Evolutionary conservation across 768 basidiomycete species (phyloP).

Genomic region (Ramaria sp.): DNA sequence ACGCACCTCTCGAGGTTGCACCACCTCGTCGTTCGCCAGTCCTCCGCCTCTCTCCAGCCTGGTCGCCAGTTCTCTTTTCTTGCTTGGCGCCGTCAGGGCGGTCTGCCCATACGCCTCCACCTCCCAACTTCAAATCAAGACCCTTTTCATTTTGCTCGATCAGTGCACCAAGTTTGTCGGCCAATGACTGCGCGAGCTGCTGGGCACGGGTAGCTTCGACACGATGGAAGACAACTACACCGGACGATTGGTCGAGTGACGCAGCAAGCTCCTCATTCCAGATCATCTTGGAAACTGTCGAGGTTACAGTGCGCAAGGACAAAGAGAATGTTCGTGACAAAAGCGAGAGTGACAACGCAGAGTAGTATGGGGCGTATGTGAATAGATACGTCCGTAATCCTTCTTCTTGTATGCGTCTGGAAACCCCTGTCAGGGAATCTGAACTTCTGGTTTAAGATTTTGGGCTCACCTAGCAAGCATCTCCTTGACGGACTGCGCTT

Average conservation of each 20-base stretch:
- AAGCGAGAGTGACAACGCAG: conserved; percentile 77
- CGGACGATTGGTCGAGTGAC: conserved; percentile 83
- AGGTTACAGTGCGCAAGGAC: conserved; percentile 69
- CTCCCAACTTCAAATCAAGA: conserved; percentile 75
- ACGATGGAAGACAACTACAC: conserved; percentile 88
- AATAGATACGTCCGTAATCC: conserved; percentile 94
- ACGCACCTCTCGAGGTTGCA: conserved; percentile 14
- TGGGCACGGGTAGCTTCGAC: conserved; percentile 82
- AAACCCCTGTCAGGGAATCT: neutral
- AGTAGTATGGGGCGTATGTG: conserved; percentile 94
- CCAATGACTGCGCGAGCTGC: conserved; percentile 78
- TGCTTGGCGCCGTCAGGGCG: conserved; percentile 59
- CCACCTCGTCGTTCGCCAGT: conserved; percentile 61
- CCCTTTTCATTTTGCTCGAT: conserved; percentile 90
- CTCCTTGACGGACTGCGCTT: conserved; percentile 76
- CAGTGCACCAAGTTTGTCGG: conserved; percentile 78
- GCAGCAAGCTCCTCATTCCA: conserved; percentile 94
- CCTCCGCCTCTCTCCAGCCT: conserved; percentile 65
- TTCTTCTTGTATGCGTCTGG: conserved; percentile 97
- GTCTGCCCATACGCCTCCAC: conserved; percentile 50
- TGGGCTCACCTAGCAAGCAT: conserved; percentile 85
- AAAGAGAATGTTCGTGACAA: conserved; percentile 84
- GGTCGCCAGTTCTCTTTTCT: conserved; percentile 64
- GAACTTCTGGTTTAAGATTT: neutral
- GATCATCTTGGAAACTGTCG: conserved; percentile 96